phyloP scores from a whole-genome alignment of 352 stramenopile species.

The Phytophthora parvispora region DNA sequence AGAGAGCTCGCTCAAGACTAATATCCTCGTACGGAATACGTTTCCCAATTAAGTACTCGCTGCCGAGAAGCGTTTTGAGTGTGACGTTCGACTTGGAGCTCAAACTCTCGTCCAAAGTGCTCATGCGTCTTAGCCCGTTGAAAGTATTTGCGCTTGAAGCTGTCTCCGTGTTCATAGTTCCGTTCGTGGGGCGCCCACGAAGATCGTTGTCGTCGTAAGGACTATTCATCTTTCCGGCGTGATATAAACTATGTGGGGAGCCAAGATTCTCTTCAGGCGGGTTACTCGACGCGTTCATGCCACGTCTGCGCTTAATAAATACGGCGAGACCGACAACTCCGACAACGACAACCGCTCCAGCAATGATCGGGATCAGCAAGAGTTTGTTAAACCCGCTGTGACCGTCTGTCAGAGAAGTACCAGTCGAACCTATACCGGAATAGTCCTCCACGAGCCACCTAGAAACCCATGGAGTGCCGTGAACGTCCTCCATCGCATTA shows the following conservation, averaged over 20 bases:
- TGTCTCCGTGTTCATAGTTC: too few species aligned
- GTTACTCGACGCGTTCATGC: too few species aligned
- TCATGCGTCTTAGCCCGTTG: too few species aligned
- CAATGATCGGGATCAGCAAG: background rate
- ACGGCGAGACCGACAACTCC: too few species aligned
- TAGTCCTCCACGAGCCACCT: background rate
- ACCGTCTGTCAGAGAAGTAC: background rate
- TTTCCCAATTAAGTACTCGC: background rate
- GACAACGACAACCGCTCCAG: background rate
- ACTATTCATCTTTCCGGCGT: background rate
- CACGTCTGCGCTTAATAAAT: too few species aligned
- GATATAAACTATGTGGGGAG: background rate
- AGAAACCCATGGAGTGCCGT: background rate
- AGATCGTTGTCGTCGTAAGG: too few species aligned
- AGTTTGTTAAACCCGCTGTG: too few species aligned
- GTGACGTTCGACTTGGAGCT: background rate
- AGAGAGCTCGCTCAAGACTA: background rate
- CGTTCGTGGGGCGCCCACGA: too few species aligned
- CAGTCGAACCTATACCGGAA: background rate
- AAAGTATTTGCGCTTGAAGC: too few species aligned
- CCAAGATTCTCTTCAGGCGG: background rate
- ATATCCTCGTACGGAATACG: background rate
- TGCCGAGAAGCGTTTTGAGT: background rate
- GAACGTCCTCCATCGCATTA: background rate
- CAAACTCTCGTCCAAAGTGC: background rate